A percentile compares a stretch with the other conserved stretches of the same genome.
Evolutionary conservation across 2,329 filamentous ascomycete species (phyloP).

Genomic region (Coleophoma cylindrospora): DNA sequence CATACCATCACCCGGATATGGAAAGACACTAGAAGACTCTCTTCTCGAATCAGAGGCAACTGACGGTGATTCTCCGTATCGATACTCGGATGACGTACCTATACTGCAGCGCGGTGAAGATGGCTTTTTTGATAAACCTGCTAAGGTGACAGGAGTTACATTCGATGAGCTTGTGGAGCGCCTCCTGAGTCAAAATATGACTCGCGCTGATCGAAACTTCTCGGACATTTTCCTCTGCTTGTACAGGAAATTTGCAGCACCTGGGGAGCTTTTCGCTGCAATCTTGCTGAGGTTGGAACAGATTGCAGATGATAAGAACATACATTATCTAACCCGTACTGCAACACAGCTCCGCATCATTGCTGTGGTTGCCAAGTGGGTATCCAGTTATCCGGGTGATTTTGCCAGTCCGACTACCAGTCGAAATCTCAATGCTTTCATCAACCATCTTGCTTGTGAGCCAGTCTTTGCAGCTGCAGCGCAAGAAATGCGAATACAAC

Average conservation of each 20-base stretch:
- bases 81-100: slow-evolving; percentile 63
- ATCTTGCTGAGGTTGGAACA: slow-evolving; percentile 73
- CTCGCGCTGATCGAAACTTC: slow-evolving; percentile 86
- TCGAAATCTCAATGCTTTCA: slow-evolving; percentile 68
- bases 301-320: slow-evolving; percentile 59
- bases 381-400: slow-evolving; percentile 84
- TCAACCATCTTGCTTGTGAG: slow-evolving; percentile 66
- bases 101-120: slow-evolving; percentile 65
- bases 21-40: slow-evolving; percentile 16
- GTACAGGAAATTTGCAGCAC: slow-evolving; percentile 89
- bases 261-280: slow-evolving; percentile 69
- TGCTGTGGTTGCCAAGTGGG: slow-evolving; percentile 83
- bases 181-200: slow-evolving; percentile 76
- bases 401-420: slow-evolving; percentile 77
- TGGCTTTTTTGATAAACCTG: slow-evolving; percentile 46
- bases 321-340: slow-evolving; percentile 70
- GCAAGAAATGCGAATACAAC: slow-evolving; percentile 75
- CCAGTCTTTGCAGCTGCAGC: slow-evolving; percentile 81
- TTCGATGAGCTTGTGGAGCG: slow-evolving; percentile 79
- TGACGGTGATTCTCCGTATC: slow-evolving; percentile 61
- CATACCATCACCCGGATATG: slow-evolving; percentile 10
- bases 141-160: slow-evolving; percentile 46
- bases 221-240: slow-evolving; percentile 83
- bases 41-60: slow-evolving; percentile 52
- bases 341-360: slow-evolving; percentile 79